Evolutionary conservation across 2,329 filamentous ascomycete species (phyloP), one percentile per base, ranked within the genome.

Genomic region (Diplodia intermedia): DNA sequence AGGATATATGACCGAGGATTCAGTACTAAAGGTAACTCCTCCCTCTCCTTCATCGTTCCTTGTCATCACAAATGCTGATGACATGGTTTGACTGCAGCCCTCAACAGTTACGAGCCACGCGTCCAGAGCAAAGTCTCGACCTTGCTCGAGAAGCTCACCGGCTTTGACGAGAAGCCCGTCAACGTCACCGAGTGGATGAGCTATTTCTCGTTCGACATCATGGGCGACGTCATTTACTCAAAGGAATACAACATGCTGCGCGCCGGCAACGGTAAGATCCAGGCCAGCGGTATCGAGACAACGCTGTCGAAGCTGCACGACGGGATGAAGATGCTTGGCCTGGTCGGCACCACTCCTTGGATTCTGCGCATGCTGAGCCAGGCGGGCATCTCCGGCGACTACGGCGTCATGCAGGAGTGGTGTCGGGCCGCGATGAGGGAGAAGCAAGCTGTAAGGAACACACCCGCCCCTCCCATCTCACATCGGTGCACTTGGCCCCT

Each of bases 141-240:
- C 1, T 71, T 78, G 2, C 72, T 78, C 62, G 69, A 69, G 3
- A 71, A 70, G 40, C 65, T 79, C 20, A 72, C 73, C 23, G 73
- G 73, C 26, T 67, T 72, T 33, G 69, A 71, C 2, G 61, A 33
- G 5, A 47, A 72, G 7, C 68, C 3, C 69, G 68, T 79, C 1
- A 69, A 76, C 12, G 74, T 76, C 15, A 76, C 75, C 2, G 70
- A 75, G 40, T 78, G 76, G 77, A 68, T 76, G 38, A 75, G 79
- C 56, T 83, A 77, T 70, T 79, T 83, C 68, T 78, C 79, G 57
- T 82, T 85, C 68, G 84, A 85, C 69, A 77, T 85, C 33, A 84
- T 86, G 79, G 82, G 81, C 12, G 82, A 84, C 66, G 71, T 83
- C 14, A 77, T 75, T 8, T 80, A 81, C 68, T 81, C 76, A 23